These are phyloP conservation scores for Irpex sp. DNA, from an alignment of 1,284 basidiomycete genomes.

Conservation along the genomic window DNA sequence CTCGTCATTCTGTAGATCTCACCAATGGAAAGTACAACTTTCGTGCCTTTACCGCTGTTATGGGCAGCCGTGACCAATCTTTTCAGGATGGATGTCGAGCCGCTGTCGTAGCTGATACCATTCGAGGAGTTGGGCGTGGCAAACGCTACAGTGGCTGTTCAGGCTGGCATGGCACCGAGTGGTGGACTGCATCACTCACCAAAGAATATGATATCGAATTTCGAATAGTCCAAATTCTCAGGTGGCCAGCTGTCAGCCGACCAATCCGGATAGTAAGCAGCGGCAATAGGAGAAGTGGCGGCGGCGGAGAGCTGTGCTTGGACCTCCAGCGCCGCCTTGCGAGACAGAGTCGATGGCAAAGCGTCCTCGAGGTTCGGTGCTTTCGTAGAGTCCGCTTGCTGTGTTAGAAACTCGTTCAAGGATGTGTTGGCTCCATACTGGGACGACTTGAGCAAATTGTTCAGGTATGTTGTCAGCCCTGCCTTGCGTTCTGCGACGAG, in stretches of 20 bases:
- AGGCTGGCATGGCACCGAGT: background rate
- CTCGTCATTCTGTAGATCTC: slow-evolving; percentile 16
- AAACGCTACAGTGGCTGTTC: slow-evolving; percentile 48
- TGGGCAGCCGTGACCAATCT: slow-evolving; percentile 63
- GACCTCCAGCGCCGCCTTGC: slow-evolving; percentile 34
- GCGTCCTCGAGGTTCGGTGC: slow-evolving; percentile 40
- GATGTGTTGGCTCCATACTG: slow-evolving; percentile 30
- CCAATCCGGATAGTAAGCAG: slow-evolving; percentile 74
- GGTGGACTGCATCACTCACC: slow-evolving; percentile 25
- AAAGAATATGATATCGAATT: slow-evolving; percentile 73
- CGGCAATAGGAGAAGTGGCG: slow-evolving; percentile 24
- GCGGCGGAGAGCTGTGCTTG: slow-evolving; percentile 16
- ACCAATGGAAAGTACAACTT: slow-evolving; percentile 73
- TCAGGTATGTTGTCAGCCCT: slow-evolving; percentile 42
- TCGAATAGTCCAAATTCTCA: slow-evolving; percentile 62
- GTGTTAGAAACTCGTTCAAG: slow-evolving; percentile 37
- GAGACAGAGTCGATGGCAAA: slow-evolving; percentile 41
- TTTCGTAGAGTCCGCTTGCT: slow-evolving; percentile 16
- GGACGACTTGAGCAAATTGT: slow-evolving; percentile 31
- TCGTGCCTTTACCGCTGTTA: slow-evolving; percentile 51
- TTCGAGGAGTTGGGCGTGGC: slow-evolving; percentile 61
- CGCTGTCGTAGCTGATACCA: slow-evolving; percentile 54
- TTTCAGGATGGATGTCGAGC: slow-evolving; percentile 49
- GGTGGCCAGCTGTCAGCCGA: slow-evolving; percentile 53
- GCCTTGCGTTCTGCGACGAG: slow-evolving; percentile 50